Conservation (phyloP, 305 asterid species). For the Coffea humblotiana region DNA sequence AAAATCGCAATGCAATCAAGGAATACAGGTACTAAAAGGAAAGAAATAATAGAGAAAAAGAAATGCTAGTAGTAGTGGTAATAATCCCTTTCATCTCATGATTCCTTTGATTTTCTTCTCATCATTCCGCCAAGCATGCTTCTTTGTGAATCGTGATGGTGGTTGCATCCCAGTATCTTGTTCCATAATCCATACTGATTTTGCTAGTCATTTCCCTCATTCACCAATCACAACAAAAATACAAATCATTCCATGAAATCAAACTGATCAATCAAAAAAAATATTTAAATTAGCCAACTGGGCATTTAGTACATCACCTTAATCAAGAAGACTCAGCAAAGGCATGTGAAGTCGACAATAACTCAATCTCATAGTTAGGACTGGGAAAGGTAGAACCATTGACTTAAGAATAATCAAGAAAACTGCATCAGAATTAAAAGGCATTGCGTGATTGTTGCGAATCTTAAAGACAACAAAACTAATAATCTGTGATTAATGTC, state of each 20-base stretch:
- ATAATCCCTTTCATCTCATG: not conserved
- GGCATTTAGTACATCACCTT: not conserved
- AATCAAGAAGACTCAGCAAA: not conserved
- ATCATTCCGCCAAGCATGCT: not conserved
- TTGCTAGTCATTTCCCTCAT: too few relatives aligned
- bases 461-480: not conserved
- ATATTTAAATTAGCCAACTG: too few relatives aligned
- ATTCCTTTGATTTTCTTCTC: not conserved
- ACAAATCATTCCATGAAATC: not conserved
- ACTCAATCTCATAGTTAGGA: not conserved
- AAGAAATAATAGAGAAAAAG: too few relatives aligned
- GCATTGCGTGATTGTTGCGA: not conserved
- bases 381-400: not conserved
- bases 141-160: not conserved
- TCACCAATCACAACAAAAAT: not conserved
- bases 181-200: too few relatives aligned
- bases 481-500: not conserved
- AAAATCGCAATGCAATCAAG: too few relatives aligned
- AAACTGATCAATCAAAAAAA: not conserved
- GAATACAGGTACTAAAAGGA: too few relatives aligned
- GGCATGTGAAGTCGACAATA: not conserved
- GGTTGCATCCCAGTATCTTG: too few relatives aligned
- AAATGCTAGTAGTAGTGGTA: too few relatives aligned
- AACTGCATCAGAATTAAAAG: not conserved
- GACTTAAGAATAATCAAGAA: not conserved